Conservation (phyloP, 768 basidiomycete genomes). For the Boletus reticuloceps region DNA sequence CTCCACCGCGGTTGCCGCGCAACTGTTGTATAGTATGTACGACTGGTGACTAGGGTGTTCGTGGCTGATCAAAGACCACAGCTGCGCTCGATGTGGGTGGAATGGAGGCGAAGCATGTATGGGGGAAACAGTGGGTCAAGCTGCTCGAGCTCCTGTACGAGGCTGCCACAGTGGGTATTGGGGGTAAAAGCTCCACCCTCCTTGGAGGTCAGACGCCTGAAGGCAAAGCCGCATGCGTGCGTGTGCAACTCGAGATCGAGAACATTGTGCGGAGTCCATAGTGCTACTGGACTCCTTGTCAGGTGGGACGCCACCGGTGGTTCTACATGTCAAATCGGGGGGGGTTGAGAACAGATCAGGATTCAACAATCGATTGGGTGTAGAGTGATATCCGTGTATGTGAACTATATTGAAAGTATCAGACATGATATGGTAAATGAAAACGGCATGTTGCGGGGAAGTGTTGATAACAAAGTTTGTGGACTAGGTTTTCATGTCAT, state of each 20-base stretch:
- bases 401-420: constrained; percentile 11
- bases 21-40: constrained; percentile 60
- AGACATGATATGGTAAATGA: constrained; percentile 22
- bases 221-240: constrained; percentile 60
- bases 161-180: constrained; percentile 55
- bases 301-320: constrained; percentile 16
- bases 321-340: constrained; percentile 4
- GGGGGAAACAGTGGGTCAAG: constrained; percentile 82
- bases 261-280: constrained; percentile 43
- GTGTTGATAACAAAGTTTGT: constrained; percentile 13
- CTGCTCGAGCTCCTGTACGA: constrained; percentile 64
- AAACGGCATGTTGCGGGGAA: constrained; percentile 28
- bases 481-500: constrained; percentile 13
- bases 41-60: not conserved
- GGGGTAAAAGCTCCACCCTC: constrained; percentile 29
- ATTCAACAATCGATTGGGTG: constrained; percentile 2
- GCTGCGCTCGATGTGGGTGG: constrained; percentile 75
- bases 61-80: constrained; percentile 29
- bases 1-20: constrained; percentile 57
- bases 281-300: constrained; percentile 7
- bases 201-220: constrained; percentile 63
- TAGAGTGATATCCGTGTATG: constrained; percentile 10
- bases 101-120: constrained; percentile 52
- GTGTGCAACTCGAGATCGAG: constrained; percentile 67
- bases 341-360: not conserved